Percentiles rank a stretch among this genome's conserved stretches.
These are phyloP conservation scores for Atkinsonella texensis DNA, from an alignment of 2,329 filamentous ascomycete species.

Conservation along the genomic window DNA sequence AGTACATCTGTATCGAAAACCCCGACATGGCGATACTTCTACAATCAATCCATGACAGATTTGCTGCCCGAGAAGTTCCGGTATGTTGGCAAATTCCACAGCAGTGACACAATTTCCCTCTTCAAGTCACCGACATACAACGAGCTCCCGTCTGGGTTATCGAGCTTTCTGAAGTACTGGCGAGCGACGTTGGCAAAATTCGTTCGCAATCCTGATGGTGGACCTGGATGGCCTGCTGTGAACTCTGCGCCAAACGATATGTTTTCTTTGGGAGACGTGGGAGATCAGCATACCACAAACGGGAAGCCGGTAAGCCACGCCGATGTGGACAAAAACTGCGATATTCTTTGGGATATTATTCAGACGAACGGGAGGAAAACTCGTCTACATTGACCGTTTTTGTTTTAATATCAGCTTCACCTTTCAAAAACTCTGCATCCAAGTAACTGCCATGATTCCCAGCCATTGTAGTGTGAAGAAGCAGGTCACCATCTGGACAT, in stretches of 20 bases:
- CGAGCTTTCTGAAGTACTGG: conserved; percentile 13
- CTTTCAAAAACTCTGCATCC: too few relatives aligned
- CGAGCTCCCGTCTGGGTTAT: conserved; percentile 12
- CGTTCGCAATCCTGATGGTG: conserved; percentile 12
- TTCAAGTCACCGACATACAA: conserved; percentile 12
- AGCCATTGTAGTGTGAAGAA: too few relatives aligned
- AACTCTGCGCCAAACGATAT: conserved; percentile 13
- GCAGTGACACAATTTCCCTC: conserved; percentile 14
- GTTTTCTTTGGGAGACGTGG: conserved; percentile 12
- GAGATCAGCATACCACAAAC: conserved; percentile 3
- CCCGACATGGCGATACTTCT: conserved; percentile 16
- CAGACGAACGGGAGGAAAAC: too few relatives aligned
- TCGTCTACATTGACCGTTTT: too few relatives aligned
- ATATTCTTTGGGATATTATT: conserved; percentile 8
- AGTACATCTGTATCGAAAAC: conserved; percentile 10
- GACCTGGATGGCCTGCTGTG: conserved; percentile 15
- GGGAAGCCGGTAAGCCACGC: conserved; percentile 10
- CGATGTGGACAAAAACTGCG: conserved; percentile 11
- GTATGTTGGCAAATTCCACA: conserved; percentile 17
- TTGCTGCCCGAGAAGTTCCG: conserved; percentile 10
- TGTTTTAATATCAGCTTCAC: too few relatives aligned
- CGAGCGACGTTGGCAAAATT: conserved; percentile 14
- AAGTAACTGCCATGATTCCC: too few relatives aligned
- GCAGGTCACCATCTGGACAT: too few relatives aligned
- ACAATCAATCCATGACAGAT: conserved; percentile 14